Base-by-base conservation (phyloP, 2,329 filamentous ascomycete genomes). In the Diaporthe sp. region DNA sequence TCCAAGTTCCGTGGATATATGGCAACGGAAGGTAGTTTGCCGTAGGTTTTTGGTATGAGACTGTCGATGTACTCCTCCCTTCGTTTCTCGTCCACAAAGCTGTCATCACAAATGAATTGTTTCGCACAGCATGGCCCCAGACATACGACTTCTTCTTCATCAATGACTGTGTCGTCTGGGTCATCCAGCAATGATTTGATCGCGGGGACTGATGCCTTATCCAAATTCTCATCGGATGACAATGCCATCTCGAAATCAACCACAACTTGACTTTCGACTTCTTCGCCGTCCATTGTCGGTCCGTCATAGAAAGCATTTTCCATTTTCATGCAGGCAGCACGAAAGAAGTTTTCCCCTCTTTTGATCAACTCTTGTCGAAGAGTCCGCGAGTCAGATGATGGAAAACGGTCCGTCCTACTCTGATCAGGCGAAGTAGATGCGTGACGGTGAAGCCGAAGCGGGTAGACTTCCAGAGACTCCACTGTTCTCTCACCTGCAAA, bases 251-350 rank as follows among this genome's bases (percentile, higher is more conserved):
- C 78, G 61, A 83, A 82, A 57, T 84, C 82, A 37, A 83, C 75
- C 0, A 83, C 77, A 2, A 84, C 82, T 37, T 82, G 78, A 59
- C 82, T 82, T 2, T 84, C 81, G 9, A 82, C 76, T 28, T 83
- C 79, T 1, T 82, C 82, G 15, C 77, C 39, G 12, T 75, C 76
- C 5, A 81, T 12, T 10, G 81, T 80, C 0, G 73, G 76, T 0
- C 82, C 81, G n/a, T 31, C 57, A 49, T 83, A 83, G 55, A 82
- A 76, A 80, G 82, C 81, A 34, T 80, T 79, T 39, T 79, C 61
- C 42, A 67, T 17, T 4, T 9, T 80, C 13, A 79, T 59, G 0
- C 39, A 34, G 0, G 74, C 69, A 2, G 78, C 77, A 1, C 79
- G 69, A 12, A 81, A 25, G 39, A 82, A 81, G 44, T 62, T 75